Conservation (phyloP, 192 early-diverging fungal species). For the Coemansia sp. region DNA sequence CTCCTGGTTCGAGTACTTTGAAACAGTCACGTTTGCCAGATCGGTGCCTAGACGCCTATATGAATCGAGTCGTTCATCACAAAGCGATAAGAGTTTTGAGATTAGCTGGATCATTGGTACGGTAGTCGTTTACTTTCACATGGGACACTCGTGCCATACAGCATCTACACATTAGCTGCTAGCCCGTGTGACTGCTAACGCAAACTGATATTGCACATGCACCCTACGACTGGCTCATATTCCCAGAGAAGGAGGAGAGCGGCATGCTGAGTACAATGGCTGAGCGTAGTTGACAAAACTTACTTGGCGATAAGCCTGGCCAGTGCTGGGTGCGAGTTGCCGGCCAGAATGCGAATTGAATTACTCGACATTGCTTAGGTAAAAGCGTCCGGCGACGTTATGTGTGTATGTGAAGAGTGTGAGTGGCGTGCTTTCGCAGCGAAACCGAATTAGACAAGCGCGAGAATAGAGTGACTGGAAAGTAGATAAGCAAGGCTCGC, state of each 20-base stretch:
- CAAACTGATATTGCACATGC: not conserved
- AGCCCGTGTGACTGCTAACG: not conserved
- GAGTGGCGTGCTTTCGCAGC: not conserved
- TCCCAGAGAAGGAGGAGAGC: not conserved
- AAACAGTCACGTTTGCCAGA: slow-evolving; percentile 87
- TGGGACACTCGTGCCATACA: not conserved
- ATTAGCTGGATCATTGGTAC: not conserved
- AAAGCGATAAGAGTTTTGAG: not conserved
- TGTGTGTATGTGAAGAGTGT: slow-evolving; percentile 9
- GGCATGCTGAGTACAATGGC: not conserved
- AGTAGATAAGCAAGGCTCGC: not conserved
- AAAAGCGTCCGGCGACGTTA: not conserved
- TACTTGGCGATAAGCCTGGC: slow-evolving; percentile 90
- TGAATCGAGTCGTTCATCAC: not conserved
- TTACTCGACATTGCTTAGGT: slow-evolving; percentile 70
- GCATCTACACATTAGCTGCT: not conserved
- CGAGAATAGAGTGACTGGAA: not conserved
- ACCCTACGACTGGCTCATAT: not conserved
- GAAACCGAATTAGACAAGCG: not conserved
- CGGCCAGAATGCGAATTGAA: slow-evolving; percentile 95
- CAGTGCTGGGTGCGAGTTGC: slow-evolving; percentile 94
- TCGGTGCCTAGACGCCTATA: slow-evolving; percentile 88
- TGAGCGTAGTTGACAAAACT: slow-evolving; percentile 18
- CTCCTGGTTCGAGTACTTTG: slow-evolving; percentile 99
- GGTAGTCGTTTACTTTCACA: not conserved